A percentile compares a stretch with the other conserved stretches of the same genome.
Conservation (phyloP, 257 asterid genomes). For the Solanum peruvianum region DNA sequence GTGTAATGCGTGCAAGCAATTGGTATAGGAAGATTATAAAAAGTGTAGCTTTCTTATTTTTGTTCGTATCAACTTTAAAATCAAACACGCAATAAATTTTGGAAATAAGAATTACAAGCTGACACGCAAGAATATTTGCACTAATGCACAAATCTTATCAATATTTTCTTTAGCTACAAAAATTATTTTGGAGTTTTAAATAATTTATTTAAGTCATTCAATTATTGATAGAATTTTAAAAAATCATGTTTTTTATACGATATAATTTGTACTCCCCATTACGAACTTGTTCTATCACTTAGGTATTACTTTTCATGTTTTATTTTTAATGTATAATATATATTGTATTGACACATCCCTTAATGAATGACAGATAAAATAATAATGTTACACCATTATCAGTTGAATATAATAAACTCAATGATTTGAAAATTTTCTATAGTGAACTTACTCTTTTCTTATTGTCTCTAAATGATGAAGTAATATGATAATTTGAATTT, state of each 20-base stretch:
- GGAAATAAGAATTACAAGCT: not conserved
- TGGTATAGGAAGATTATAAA: not conserved
- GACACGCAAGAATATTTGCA: not conserved
- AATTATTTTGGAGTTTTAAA: not conserved
- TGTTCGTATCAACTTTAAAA: not conserved
- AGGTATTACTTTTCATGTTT: rapidly evolving
- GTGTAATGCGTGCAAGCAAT: not conserved
- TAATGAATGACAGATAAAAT: rapidly evolving
- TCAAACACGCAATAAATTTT: not conserved
- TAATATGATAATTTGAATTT: too few relatives aligned
- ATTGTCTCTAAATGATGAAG: too few relatives aligned
- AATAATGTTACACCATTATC: not conserved
- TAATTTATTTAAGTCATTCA: not conserved
- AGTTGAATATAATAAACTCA: too few relatives aligned
- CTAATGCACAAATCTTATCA: not conserved
- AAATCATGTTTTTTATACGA: not conserved
- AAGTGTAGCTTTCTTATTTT: not conserved
- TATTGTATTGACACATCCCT: too few relatives aligned
- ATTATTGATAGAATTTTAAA: too few relatives aligned
- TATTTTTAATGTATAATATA: too few relatives aligned
- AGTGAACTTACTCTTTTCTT: too few relatives aligned
- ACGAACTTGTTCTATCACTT: not conserved
- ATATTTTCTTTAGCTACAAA: not conserved
- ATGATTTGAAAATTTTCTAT: too few relatives aligned
- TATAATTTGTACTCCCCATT: too few relatives aligned